Evolutionary conservation across 352 stramenopile species (phyloP).

Genomic region (Peronospora farinosa): DNA sequence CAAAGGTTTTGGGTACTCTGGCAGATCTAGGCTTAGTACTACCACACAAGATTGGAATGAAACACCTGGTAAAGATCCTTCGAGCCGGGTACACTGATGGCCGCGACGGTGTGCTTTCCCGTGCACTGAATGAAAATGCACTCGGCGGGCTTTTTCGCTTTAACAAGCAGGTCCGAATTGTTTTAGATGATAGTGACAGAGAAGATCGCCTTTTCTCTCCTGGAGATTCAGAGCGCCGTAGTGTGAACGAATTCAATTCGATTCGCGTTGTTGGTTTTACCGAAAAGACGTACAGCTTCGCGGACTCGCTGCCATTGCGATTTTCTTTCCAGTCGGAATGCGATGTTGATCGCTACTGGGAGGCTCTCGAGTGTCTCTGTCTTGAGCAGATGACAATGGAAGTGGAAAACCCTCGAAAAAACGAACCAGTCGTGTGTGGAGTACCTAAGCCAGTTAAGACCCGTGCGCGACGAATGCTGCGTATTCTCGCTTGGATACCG

Average conservation of each 20-base stretch:
- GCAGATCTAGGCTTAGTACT: slow-evolving; percentile 58
- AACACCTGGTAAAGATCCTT: slow-evolving; percentile 66
- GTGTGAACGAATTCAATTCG: slow-evolving; percentile 26
- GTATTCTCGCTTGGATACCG: slow-evolving; percentile 66
- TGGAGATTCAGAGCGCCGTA: slow-evolving; percentile 9
- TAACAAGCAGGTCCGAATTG: slow-evolving; percentile 40
- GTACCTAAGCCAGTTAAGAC: slow-evolving; percentile 60
- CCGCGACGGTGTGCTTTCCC: slow-evolving; percentile 52
- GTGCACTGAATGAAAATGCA: slow-evolving; percentile 68
- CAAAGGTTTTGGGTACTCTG: slow-evolving; percentile 67
- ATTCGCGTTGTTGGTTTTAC: slow-evolving; percentile 57
- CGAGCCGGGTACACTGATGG: slow-evolving; percentile 60
- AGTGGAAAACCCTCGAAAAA: slow-evolving; percentile 43
- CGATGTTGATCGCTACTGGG: slow-evolving; percentile 70
- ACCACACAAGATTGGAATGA: slow-evolving; percentile 83
- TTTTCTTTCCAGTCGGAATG: slow-evolving; percentile 35
- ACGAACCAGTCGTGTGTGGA: slow-evolving; percentile 49
- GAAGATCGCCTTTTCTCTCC: slow-evolving; percentile 4
- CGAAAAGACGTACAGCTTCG: slow-evolving; percentile 70
- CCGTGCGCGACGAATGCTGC: slow-evolving; percentile 55
- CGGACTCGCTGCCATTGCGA: slow-evolving; percentile 42
- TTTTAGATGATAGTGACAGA: slow-evolving; percentile 36
- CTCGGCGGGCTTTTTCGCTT: slow-evolving; percentile 65
- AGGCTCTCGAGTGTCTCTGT: slow-evolving; percentile 71
- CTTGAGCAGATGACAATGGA: slow-evolving; percentile 80